Evolutionary conservation across 73 alveolate species (phyloP), one percentile per base, ranked within the genome.

Genomic region (Effrenium voratum): DNA sequence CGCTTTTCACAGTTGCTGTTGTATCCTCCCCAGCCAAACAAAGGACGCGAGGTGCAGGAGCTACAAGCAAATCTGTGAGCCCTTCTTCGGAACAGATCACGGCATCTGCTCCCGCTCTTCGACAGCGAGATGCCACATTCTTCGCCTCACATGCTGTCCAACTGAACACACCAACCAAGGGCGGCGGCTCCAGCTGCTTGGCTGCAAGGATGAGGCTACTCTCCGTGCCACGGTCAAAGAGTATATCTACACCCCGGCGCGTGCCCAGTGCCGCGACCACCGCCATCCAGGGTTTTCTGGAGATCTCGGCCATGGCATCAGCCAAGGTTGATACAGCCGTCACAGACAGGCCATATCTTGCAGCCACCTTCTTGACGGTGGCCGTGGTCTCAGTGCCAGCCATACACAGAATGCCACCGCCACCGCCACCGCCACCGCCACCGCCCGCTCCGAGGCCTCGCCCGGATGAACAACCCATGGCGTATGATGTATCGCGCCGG

Each of bases 1-100:
- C 97, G 57, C 97, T 90, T 76, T 66, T 45, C 50, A 90, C 97
- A 1, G 87, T 70, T 5, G 87, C 86, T 1, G 97, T 90, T 19
- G 97, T 90, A 57, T 90, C 97, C 16, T 90, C 97, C 44, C 97
- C 97, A 24, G 97, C 97, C 73, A 90, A 76, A 87, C 97, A 90
- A 32, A 90, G 97, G 12, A 90, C 52, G 43, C 97, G 73, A 3
- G 97, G 97, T 10, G 97, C 97, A 1, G 97, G 97, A 32, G 97
- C 88, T 32, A 90, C 97, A n/a, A 90, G 57, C 73, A 90, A 70
- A 68, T 90, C 97, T 52, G 45, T 70, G 1, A 90, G 76, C 26
- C 97, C 97, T 43, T 90, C 97, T 30, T 86, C 97, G 68, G 97
- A 90, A 34, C 97, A 90, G 46, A 90, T 90, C 44, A 90, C 97